A percentile compares a stretch with the other conserved stretches of the same genome.
phyloP scores from a whole-genome alignment of 768 basidiomycete genomes.

The Hortiboletus flavorubellus region DNA sequence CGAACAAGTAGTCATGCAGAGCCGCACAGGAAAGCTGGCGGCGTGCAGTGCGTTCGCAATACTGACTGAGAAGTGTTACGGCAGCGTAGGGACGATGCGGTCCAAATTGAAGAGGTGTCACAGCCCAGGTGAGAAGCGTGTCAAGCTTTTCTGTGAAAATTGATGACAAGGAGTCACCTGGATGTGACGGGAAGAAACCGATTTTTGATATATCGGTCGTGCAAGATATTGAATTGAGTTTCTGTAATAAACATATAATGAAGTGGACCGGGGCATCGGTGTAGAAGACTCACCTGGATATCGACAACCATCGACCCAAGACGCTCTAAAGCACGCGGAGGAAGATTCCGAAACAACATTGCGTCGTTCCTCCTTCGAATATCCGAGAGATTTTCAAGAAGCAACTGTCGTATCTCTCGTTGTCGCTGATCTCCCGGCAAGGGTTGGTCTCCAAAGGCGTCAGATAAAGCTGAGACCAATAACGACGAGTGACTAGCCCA shows the following conservation, averaged over 20 bases:
- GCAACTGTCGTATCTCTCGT: slow-evolving; percentile 43
- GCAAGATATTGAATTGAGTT: slow-evolving; percentile 72
- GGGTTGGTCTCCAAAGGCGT: slow-evolving; percentile 32
- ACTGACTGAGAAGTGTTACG: slow-evolving; percentile 61
- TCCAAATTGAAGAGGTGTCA: slow-evolving; percentile 78
- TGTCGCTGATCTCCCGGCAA: slow-evolving; percentile 28
- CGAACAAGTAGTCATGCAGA: slow-evolving; percentile 74
- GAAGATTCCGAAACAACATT: slow-evolving; percentile 67
- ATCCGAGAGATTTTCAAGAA: slow-evolving; percentile 62
- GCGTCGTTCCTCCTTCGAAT: slow-evolving; percentile 78
- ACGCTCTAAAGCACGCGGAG: slow-evolving; percentile 55
- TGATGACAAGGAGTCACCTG: slow-evolving; percentile 32
- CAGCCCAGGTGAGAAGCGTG: slow-evolving; percentile 74
- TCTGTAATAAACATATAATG: slow-evolving; percentile 37
- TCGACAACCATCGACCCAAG: slow-evolving; percentile 60
- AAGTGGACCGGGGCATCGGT: neutral
- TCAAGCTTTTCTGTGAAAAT: slow-evolving; percentile 68
- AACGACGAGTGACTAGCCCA: slow-evolving; percentile 56
- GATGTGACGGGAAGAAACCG: slow-evolving; percentile 52
- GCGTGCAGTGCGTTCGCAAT: slow-evolving; percentile 62
- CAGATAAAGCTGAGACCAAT: slow-evolving; percentile 38
- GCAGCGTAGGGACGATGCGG: slow-evolving; percentile 78
- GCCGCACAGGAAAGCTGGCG: slow-evolving; percentile 57
- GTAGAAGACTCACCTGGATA: slow-evolving; percentile 38
- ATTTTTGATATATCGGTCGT: slow-evolving; percentile 58